Evolutionary conservation across 495 filamentous ascomycete genomes (phyloP), one percentile per base, ranked within the genome.

Genomic region (Chaetomium cochliodes): DNA sequence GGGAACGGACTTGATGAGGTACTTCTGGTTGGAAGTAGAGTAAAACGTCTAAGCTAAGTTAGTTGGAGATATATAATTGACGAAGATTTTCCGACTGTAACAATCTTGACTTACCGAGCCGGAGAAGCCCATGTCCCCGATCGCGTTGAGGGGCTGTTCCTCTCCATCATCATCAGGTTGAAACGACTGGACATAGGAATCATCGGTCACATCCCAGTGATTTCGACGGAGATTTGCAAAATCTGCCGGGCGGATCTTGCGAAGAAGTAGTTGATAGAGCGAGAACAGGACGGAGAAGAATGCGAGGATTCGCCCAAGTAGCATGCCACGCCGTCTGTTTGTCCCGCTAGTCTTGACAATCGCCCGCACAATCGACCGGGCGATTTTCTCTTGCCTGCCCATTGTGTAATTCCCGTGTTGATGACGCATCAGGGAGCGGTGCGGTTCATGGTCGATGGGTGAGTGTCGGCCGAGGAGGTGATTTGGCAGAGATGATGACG

Each of bases 1-100:
- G 0, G 87, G 87, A 7, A 91, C 72, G 12, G 85, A 87, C 69
- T 91, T 91, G 68, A 90, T 78, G 3, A 90, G 81, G 67, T 81
- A 88, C 63, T 81, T 82, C 20, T 77, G 76, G 66, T 90, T 82
- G 23, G 78, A 67, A 0, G 87, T 90, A 23, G 77, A 77, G 73
- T 88, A 87, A 75, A 91, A 91, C n/a, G 88, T 88, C 81, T 76
- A 37, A 23, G 23, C 22, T 8, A 18, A 11, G 49, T 52, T 52
- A 52, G 46, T n/a, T 5, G 44, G 2, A 47, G 7, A 7, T 18
- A 6, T 6, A 41, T n/a, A 5, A 47, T 47, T 3, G 7, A n/a
- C 0, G 1, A 20, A 15, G 1, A 0, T 20, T 47, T 13, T 52
- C 4, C 8, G 47, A 22, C 47, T 50, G 1, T 1, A 11, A 2